phyloP scores from a whole-genome alignment of 768 basidiomycete species.

The Mycena crocata region DNA sequence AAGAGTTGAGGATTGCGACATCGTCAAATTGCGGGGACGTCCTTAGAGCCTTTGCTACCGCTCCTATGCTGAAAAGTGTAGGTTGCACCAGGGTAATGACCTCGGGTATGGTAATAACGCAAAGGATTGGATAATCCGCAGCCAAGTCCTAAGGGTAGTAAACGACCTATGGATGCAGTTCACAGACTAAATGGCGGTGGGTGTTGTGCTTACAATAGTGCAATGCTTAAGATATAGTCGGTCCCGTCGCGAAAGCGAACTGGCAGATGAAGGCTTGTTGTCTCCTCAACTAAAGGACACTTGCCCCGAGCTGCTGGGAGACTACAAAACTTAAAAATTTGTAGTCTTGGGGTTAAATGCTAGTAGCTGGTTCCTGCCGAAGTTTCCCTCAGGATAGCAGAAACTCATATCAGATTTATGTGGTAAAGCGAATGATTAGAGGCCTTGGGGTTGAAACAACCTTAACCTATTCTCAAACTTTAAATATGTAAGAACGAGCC shows the following conservation, averaged over 20 bases:
- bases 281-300: too few relatives aligned
- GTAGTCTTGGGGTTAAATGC: constrained; percentile 32
- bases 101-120: constrained; percentile 29
- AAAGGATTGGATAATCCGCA: constrained; percentile 18
- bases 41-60: constrained; percentile 14
- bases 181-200: constrained; percentile 6
- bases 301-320: too few relatives aligned
- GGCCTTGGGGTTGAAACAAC: constrained; percentile 90
- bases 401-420: constrained; percentile 70
- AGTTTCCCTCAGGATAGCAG: constrained; percentile 81
- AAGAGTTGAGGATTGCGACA: neutral
- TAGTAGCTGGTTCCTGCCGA: constrained; percentile 94
- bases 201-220: constrained; percentile 38
- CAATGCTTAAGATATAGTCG: constrained; percentile 34
- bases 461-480: constrained; percentile 87
- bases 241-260: too few relatives aligned
- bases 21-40: constrained; percentile 20
- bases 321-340: too few relatives aligned
- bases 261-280: constrained; percentile 47
- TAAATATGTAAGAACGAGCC: constrained; percentile 62
- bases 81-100: constrained; percentile 28
- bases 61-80: constrained; percentile 13
- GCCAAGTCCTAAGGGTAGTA: constrained; percentile 62
- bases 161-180: constrained; percentile 39
- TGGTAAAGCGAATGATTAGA: constrained; percentile 92